phyloP scores from a whole-genome alignment of 768 basidiomycete species.

The Lactarius indigo region DNA sequence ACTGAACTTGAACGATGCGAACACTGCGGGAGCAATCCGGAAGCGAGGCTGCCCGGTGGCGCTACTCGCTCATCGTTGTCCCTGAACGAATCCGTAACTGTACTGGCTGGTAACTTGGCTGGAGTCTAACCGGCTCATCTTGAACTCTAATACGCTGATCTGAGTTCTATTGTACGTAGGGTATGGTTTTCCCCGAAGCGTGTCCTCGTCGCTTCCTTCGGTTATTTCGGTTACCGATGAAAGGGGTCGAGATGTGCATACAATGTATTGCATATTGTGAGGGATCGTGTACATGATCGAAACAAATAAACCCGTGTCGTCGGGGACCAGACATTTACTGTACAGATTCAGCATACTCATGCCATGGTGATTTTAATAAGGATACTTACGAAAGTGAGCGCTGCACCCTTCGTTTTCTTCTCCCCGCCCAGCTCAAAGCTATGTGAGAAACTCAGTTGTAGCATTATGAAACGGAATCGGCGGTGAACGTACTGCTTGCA shows the following conservation, averaged over 20 bases:
- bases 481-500: conserved; percentile 90
- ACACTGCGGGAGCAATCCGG: conserved; percentile 10
- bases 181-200: neutral
- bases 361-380: neutral
- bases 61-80: conserved; percentile 7
- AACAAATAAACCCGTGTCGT: conserved; percentile 1
- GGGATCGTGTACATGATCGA: conserved; percentile 21
- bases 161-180: neutral
- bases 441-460: conserved; percentile 12
- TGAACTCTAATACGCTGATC: neutral
- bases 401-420: conserved; percentile 99
- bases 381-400: conserved; percentile 82
- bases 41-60: conserved; percentile 13
- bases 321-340: conserved; percentile 19
- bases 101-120: neutral
- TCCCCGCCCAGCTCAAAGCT: conserved; percentile 99
- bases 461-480: neutral
- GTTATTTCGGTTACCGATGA: conserved; percentile 4
- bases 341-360: conserved; percentile 4
- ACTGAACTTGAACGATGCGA: neutral
- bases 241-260: conserved; percentile 16
- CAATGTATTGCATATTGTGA: conserved; percentile 17
- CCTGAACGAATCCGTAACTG: neutral
- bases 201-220: neutral
- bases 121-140: neutral